Evolutionary conservation across 768 basidiomycete species (phyloP).

Genomic region (Naematelia aurantialba): DNA sequence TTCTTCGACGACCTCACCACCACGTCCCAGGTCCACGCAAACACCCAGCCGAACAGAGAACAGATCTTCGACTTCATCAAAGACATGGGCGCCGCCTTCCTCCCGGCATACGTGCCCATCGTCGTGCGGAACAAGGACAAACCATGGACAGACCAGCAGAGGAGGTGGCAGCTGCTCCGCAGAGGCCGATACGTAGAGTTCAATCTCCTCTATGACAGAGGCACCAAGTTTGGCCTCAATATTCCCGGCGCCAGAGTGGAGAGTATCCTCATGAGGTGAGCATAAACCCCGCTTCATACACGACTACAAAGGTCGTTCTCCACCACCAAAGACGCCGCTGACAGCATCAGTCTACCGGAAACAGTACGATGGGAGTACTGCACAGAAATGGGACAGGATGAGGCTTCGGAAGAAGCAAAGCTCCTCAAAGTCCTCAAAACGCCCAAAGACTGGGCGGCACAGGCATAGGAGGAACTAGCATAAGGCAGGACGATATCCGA

Average conservation of each 20-base stretch:
- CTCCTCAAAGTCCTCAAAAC: slow-evolving; percentile 61
- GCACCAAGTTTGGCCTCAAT: slow-evolving; percentile 79
- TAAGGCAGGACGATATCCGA: no score
- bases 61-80: slow-evolving; percentile 75
- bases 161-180: slow-evolving; percentile 89
- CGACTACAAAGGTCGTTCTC: neutral
- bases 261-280: slow-evolving; percentile 76
- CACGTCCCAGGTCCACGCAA: slow-evolving; percentile 54
- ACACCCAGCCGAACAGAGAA: slow-evolving; percentile 55
- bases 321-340: no score
- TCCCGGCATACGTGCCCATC: slow-evolving; percentile 88
- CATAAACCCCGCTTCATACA: slow-evolving; percentile 7
- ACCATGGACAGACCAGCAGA: slow-evolving; percentile 56
- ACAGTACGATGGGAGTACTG: slow-evolving; percentile 87
- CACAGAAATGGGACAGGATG: slow-evolving; percentile 62
- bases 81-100: slow-evolving; percentile 70
- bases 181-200: slow-evolving; percentile 94
- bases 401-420: slow-evolving; percentile 64
- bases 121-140: slow-evolving; percentile 58
- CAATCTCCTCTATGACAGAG: slow-evolving; percentile 79
- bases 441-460: slow-evolving; percentile 66
- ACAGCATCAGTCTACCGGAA: slow-evolving; percentile 59
- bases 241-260: slow-evolving; percentile 83
- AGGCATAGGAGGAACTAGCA: no score
- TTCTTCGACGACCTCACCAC: slow-evolving; percentile 86